Conservation (phyloP, 164 flowering plant species). For the Annona squamosa region DNA sequence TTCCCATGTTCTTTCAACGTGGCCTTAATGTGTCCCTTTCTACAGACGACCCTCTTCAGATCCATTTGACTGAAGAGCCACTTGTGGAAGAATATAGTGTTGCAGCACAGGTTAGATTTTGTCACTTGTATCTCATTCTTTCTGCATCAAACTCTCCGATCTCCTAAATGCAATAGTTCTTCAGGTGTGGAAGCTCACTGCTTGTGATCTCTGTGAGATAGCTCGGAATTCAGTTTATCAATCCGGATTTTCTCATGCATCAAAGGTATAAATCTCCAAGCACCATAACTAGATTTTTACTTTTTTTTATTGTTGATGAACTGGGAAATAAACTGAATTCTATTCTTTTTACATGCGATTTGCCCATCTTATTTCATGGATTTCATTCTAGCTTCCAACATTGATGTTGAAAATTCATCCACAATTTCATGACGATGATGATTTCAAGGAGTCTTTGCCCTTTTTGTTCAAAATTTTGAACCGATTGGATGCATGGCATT, state of each 20-base stretch:
- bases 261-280: neutral
- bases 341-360: neutral
- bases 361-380: neutral
- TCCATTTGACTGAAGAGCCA: conserved; percentile 94
- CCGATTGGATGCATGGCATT: neutral
- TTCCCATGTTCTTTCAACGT: conserved; percentile 73
- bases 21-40: conserved; percentile 98
- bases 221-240: conserved; percentile 92
- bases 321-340: neutral
- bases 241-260: conserved; percentile 91
- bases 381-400: neutral
- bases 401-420: neutral
- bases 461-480: neutral
- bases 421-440: no score
- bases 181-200: conserved; percentile 93
- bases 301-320: neutral
- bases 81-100: conserved; percentile 97
- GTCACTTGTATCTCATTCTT: conserved; percentile 44
- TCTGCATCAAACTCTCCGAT: neutral
- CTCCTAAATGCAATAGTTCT: conserved; percentile 1
- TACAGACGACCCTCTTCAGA: conserved; percentile 94
- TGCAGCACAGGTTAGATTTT: conserved; percentile 42
- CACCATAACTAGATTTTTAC: neutral
- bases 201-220: conserved; percentile 96
- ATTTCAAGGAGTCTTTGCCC: neutral